Base-by-base conservation (phyloP, 129 eudicot genomes). In the Cynara cardunculus region DNA sequence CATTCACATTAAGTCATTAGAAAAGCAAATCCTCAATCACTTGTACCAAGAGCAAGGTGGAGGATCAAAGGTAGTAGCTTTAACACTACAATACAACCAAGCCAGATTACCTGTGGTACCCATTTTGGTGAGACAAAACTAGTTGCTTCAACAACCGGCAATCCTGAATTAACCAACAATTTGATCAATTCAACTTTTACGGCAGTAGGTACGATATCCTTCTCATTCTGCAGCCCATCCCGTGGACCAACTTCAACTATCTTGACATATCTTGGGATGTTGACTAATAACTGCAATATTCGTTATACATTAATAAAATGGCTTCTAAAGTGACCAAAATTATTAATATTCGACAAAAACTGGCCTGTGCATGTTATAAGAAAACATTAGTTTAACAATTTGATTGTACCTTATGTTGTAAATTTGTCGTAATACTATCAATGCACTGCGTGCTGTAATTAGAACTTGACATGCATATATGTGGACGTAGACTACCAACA, bases 211-310 rank as follows among this genome's bases (percentile, higher is more conserved):
- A 94, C 93, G 34, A 88, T 88, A 68, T 88, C 86, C 81, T 89
- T 91, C 87, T 89, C 98, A 65, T 91, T 91, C 85, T 94, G 98
- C 72, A 94, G 85, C 46, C 98, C 98, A 83, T 94, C 98, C 66
- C 97, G 81, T 3, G 98, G 98, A 80, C 98, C 98, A 49, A 94
- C 98, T 89, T 94, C 98, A 77, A 91, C 94, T 79, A 94, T 94
- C 88, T 88, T 94, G 67, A 89, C 98, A 84, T 34, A 88, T 80
- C 77, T 75, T 6, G 97, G 97, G 39, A 89, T 77, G 35, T 83
- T 72, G 77, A 84, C 87, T 76, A 89, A 80, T 39, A 87, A 78
- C 98, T 94, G 91, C 56, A 83, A 61, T 14, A 46, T 74, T 44
- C 37, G 3, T 34, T 26, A 77, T 28, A 59, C 27, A 26, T 61